Conservation (phyloP, 495 filamentous ascomycete genomes). For the Penicillium diatomitis region DNA sequence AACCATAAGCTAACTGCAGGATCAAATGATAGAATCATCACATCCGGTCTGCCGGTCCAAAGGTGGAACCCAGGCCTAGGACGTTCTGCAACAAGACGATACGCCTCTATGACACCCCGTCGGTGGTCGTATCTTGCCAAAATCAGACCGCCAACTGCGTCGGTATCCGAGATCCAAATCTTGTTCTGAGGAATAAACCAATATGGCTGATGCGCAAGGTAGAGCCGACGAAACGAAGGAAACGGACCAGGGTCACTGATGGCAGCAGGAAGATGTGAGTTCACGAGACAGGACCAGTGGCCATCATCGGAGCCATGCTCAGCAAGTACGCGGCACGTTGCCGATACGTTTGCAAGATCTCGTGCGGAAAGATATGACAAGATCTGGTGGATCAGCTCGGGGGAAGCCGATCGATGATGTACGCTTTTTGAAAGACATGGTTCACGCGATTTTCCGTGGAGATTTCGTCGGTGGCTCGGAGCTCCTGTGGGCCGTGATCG, state of each 20-base stretch:
- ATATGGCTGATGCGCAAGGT: slow-evolving; percentile 61
- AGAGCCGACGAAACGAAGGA: slow-evolving; percentile 56
- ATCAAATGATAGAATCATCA: slow-evolving; percentile 65
- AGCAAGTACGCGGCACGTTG: slow-evolving; percentile 46
- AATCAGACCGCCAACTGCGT: slow-evolving; percentile 60
- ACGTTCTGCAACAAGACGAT: slow-evolving; percentile 61
- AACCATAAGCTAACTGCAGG: slow-evolving; percentile 60
- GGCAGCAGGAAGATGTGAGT: slow-evolving; percentile 47
- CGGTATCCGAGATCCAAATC: slow-evolving; percentile 76
- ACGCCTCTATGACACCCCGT: slow-evolving; percentile 69
- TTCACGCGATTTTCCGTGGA: slow-evolving; percentile 2
- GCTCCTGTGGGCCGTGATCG: background rate
- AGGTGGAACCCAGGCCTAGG: slow-evolving; percentile 37
- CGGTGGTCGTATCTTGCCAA: slow-evolving; percentile 63
- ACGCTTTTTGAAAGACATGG: background rate
- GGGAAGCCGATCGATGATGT: slow-evolving; percentile 43
- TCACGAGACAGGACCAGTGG: slow-evolving; percentile 54
- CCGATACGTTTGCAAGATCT: slow-evolving; percentile 46
- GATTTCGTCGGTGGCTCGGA: slow-evolving; percentile 3
- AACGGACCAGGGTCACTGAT: slow-evolving; percentile 45
- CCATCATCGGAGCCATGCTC: slow-evolving; percentile 44
- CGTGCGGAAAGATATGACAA: slow-evolving; percentile 48
- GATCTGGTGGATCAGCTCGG: slow-evolving; percentile 55
- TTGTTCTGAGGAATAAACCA: slow-evolving; percentile 78
- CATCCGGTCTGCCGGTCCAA: slow-evolving; percentile 58